A percentile compares a stretch with the other conserved stretches of the same genome.
Conservation (phyloP, 2,329 filamentous ascomycete genomes). For the Myotisia sp. region DNA sequence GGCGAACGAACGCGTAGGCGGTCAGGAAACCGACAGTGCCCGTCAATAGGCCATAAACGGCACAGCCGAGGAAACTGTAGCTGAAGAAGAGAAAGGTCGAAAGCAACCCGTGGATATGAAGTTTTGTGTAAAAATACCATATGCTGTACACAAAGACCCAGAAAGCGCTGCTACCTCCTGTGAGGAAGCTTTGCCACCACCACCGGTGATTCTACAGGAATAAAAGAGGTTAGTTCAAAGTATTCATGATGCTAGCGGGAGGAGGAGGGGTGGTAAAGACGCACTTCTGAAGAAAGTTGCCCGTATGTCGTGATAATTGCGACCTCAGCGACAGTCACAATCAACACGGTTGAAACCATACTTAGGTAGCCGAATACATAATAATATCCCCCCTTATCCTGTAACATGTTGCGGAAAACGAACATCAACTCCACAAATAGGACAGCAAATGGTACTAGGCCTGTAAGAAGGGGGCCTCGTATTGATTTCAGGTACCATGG, state of each 20-base stretch:
- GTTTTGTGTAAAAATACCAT: slow-evolving; percentile 69
- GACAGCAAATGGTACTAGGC: slow-evolving; percentile 70
- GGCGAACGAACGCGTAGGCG: slow-evolving; percentile 68
- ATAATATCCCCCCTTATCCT: slow-evolving; percentile 83
- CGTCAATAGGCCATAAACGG: slow-evolving; percentile 64
- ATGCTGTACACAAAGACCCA: slow-evolving; percentile 75
- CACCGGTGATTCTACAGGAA: slow-evolving; percentile 61
- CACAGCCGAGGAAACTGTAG: slow-evolving; percentile 69
- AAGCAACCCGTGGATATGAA: slow-evolving; percentile 68
- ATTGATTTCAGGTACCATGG: slow-evolving; percentile 58
- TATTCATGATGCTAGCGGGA: not conserved
- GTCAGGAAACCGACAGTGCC: slow-evolving; percentile 76
- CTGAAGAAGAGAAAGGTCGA: slow-evolving; percentile 71
- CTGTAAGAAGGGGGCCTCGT: slow-evolving; percentile 55
- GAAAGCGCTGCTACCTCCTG: slow-evolving; percentile 59
- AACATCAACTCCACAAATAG: slow-evolving; percentile 80
- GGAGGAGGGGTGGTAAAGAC: too few relatives aligned
- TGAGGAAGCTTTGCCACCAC: slow-evolving; percentile 82
- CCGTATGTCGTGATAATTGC: slow-evolving; percentile 72
- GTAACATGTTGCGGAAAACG: slow-evolving; percentile 75
- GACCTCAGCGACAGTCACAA: slow-evolving; percentile 67
- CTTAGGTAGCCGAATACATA: slow-evolving; percentile 80
- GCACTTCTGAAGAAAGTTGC: slow-evolving; percentile 61
- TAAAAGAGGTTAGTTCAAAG: not conserved
- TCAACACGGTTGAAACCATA: slow-evolving; percentile 56